Evolutionary conservation across 2,329 filamentous ascomycete genomes (phyloP).

Genomic region (Biscogniauxia marginata): DNA sequence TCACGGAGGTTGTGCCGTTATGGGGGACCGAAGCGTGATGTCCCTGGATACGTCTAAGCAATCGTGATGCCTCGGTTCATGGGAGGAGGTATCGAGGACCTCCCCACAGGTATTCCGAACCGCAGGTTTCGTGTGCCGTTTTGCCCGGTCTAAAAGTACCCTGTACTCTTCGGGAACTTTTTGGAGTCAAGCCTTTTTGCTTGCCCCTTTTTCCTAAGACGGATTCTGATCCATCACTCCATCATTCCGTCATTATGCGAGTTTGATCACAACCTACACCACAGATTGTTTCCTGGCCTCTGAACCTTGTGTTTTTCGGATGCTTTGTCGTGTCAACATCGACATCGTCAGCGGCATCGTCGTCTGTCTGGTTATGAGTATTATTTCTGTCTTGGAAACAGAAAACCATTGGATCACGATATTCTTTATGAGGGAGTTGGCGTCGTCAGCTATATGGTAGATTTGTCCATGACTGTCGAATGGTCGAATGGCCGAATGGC

Average conservation of each 20-base stretch:
- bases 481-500: neutral
- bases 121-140: neutral
- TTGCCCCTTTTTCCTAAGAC: neutral
- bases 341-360: too few relatives aligned
- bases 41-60: too few relatives aligned
- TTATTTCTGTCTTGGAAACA: neutral
- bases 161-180: neutral
- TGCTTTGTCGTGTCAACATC: too few relatives aligned
- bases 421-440: conserved; percentile 9
- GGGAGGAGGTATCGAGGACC: neutral
- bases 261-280: too few relatives aligned
- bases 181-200: neutral
- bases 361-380: too few relatives aligned
- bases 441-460: conserved; percentile 11
- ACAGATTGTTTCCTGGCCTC: too few relatives aligned
- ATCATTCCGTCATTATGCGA: neutral
- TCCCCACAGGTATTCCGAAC: neutral
- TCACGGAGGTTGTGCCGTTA: neutral
- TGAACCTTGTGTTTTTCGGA: too few relatives aligned
- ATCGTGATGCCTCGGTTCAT: too few relatives aligned
- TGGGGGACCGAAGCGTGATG: neutral
- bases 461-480: neutral
- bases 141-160: neutral
- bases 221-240: neutral
- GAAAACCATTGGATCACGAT: conserved; percentile 7